Evolutionary conservation across 352 stramenopile genomes (phyloP), one percentile per base, ranked within the genome.

Genomic region (Pythium diclinum): DNA sequence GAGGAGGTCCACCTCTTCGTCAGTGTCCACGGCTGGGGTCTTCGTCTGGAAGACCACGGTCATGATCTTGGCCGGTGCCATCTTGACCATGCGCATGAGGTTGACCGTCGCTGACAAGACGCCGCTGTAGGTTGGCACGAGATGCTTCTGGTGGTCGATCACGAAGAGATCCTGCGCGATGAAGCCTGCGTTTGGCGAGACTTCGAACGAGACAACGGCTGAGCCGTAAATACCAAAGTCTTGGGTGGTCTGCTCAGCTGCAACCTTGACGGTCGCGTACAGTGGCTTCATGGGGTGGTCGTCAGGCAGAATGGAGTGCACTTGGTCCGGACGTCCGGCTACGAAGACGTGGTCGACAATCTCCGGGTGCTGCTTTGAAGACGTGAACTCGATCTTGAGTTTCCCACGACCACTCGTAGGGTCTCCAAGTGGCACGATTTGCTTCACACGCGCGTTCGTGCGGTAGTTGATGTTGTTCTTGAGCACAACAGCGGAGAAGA

Each of bases 21-120:
- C n/a, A n/a, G n/a, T n/a, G n/a, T n/a, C n/a, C n/a, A n/a, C n/a
- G n/a, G n/a, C n/a, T n/a, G n/a, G n/a, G n/a, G n/a, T n/a, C n/a
- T n/a, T n/a, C 6, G 58, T 65, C 58, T 65, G 58, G 58, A 65
- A 57, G n/a, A 46, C 34, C 11, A 49, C 46, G 25, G 58, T 58
- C 47, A 57, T 33, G 47, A 58, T 57, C 17, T 32, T 33, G 16
- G 19, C 58, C 19, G 56, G 44, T 3, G 46, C 23, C 13, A 23
- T 58, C 58, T 65, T 65, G 47, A 46, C 48, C 17, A 58, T n/a
- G 17, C 58, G 58, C 58, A 65, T 58, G 19, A 65, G 3, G 58
- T 58, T 65, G 3, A 65, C 58, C 3, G 14, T 16, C 25, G 58
- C 32, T 47, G 47, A 32, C 32, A 65, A 25, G 0, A 17, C 14